Evolutionary conservation across 2,329 filamentous ascomycete species (phyloP), one percentile per base, ranked within the genome.

Genomic region (Chaetomium strumarium): DNA sequence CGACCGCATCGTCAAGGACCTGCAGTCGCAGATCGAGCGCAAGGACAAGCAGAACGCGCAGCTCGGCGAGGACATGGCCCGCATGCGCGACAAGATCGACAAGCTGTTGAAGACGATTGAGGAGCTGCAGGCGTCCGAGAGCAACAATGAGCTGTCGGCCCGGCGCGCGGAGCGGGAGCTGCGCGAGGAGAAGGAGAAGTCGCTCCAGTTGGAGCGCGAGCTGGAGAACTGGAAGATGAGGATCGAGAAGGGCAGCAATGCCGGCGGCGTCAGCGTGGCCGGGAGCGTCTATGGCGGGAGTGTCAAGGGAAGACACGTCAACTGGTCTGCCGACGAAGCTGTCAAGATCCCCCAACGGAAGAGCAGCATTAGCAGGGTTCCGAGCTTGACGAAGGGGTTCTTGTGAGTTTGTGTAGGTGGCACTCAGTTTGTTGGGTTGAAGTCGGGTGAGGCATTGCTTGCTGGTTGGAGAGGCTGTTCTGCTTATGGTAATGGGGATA

Each of bases 41-140:
- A 89, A 90, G 62, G 92, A 97, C 60, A 96, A 95, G 72, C 83
- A 88, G 62, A 90, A 91, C 63, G 66, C 76, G 5, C 85, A 93
- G 65, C 77, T 96, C 16, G 79, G 84, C 50, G 92, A 96, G 49
- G 93, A 97, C 63, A 80, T 96, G 52, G 76, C 78, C 60, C 88
- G 92, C 58, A 84, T 90, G 64, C 88, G 92, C 56, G 92, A 97
- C 71, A 95, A 93, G 75, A 82, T 90, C 56, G 89, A 93, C 59
- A 90, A 90, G 66, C 83, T 97, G 5, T 84, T 99, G 46, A 79
- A 84, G 65, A 90, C 89, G 1, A 96, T 99, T 62, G 92, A 97
- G 66, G 92, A 97, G 67, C 81, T 99, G 33, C 92, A 99, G 68
- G 84, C 88, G 13, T 87, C 84, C 13, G 92, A 97, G 69, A 90